phyloP scores from a whole-genome alignment of 2,329 filamentous ascomycete genomes.

The Talaromyces marneffei region DNA sequence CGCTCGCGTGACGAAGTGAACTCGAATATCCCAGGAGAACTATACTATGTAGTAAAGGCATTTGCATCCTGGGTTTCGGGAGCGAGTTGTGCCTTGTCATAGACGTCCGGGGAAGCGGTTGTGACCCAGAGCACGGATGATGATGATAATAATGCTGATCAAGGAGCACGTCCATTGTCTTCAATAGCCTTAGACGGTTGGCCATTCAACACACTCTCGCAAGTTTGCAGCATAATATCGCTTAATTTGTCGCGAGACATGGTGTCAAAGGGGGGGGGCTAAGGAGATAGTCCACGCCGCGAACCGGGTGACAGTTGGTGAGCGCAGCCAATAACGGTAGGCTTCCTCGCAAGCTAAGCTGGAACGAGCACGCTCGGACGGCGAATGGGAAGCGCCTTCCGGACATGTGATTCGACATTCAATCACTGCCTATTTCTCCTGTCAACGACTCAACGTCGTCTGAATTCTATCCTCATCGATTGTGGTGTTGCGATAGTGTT shows the following conservation, averaged over 20 bases:
- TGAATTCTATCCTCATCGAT: not conserved
- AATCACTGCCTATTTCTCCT: not conserved
- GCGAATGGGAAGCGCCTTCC: conserved; percentile 5
- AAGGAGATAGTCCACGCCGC: not conserved
- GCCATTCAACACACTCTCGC: not conserved
- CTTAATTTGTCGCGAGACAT: not conserved
- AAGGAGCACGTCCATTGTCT: not conserved
- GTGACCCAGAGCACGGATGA: not conserved
- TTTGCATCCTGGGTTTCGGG: not conserved
- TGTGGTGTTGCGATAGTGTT: not conserved
- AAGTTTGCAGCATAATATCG: no score
- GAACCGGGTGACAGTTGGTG: not conserved
- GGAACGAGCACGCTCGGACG: not conserved
- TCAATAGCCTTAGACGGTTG: no score
- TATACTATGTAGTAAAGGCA: no score
- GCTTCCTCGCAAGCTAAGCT: not conserved
- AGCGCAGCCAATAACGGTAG: not conserved
- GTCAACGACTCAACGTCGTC: not conserved
- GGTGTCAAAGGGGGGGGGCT: not conserved
- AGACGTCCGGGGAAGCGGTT: not conserved
- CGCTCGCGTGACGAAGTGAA: not conserved
- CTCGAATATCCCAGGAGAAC: not conserved
- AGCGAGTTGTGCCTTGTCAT: not conserved
- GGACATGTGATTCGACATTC: conserved; percentile 14
- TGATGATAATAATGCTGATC: no score